Evolutionary conservation across 2,329 filamentous ascomycete genomes (phyloP).

Genomic region (Beauveria brongniartii): DNA sequence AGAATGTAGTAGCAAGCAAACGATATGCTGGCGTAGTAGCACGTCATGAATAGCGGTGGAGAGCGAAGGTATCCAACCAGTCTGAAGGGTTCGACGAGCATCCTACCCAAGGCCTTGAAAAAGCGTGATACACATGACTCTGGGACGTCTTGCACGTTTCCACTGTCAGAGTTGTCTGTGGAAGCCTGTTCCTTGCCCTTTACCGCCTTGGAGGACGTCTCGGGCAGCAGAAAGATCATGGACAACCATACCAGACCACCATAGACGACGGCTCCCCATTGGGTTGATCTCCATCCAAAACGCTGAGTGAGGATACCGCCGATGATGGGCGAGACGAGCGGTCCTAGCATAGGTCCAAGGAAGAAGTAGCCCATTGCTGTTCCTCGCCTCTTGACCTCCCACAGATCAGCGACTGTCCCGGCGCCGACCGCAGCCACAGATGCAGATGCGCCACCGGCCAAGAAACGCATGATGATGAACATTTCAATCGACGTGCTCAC

Average conservation of each 20-base stretch:
- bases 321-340: conserved; percentile 66
- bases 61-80: not conserved
- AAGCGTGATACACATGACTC: not conserved
- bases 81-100: not conserved
- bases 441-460: conserved; percentile 68
- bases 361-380: conserved; percentile 76
- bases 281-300: conserved; percentile 67
- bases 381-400: conserved; percentile 65
- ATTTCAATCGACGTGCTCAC: conserved; percentile 62
- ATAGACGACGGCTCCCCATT: conserved; percentile 70
- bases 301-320: conserved; percentile 63
- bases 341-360: conserved; percentile 67
- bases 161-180: not conserved
- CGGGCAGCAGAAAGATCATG: conserved; percentile 41
- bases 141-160: not conserved
- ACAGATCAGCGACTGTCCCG: conserved; percentile 75
- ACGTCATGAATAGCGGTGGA: not conserved
- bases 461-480: conserved; percentile 68
- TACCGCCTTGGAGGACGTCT: not conserved
- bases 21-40: not conserved
- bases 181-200: not conserved
- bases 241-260: conserved; percentile 50
- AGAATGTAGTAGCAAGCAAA: not conserved
- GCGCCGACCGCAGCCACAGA: conserved; percentile 77
- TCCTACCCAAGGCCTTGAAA: not conserved